A percentile compares a stretch with the other conserved stretches of the same genome.
These are phyloP conservation scores for Lentinula boryana DNA, from an alignment of 768 basidiomycete genomes.

Conservation along the genomic window DNA sequence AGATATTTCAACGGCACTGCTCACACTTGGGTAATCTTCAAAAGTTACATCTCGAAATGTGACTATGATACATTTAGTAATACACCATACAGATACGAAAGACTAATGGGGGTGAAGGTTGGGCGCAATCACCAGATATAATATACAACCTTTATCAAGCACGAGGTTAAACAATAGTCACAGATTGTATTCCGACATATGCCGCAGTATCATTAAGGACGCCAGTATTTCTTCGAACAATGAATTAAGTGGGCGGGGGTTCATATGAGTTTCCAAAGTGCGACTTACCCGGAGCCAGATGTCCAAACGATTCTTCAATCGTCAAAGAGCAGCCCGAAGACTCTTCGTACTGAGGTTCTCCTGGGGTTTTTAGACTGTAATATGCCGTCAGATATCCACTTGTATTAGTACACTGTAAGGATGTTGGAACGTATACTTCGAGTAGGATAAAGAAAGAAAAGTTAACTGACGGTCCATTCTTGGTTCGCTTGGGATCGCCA, in stretches of 20 bases:
- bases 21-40: not conserved
- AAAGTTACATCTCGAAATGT: not conserved
- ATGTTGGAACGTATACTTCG: not conserved
- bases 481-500: slow-evolving; percentile 39
- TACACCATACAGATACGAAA: not conserved
- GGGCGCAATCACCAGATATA: no score
- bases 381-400: slow-evolving; percentile 49
- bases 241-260: not conserved
- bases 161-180: not conserved
- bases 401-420: slow-evolving; percentile 47
- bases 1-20: not conserved
- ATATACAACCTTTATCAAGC: no score
- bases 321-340: slow-evolving; percentile 62
- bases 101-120: no score
- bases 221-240: slow-evolving; percentile 42
- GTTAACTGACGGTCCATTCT: slow-evolving; percentile 57
- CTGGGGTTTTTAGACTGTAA: slow-evolving; percentile 50
- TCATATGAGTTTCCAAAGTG: not conserved
- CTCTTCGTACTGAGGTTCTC: slow-evolving; percentile 45
- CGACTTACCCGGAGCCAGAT: slow-evolving; percentile 49
- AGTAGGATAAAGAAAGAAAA: not conserved
- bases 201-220: slow-evolving; percentile 58
- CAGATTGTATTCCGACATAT: slow-evolving; percentile 44
- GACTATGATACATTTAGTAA: not conserved
- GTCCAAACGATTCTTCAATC: slow-evolving; percentile 53